Base-by-base conservation (phyloP, 75 land plant genomes). In the Cryptomeria japonica region DNA sequence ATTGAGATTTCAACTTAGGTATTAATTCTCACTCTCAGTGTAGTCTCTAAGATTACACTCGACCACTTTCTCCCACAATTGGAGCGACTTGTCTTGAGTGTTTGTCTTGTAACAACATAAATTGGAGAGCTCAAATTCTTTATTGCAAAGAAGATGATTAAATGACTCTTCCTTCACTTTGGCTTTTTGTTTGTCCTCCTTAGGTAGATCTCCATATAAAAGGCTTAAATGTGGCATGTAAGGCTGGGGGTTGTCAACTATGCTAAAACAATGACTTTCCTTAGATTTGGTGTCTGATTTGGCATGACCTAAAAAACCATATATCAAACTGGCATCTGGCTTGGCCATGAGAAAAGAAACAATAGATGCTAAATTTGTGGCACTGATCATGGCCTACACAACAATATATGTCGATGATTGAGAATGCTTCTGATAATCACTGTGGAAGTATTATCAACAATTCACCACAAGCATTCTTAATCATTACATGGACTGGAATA, bases 141-240 rank as follows among this genome's bases (percentile, higher is more conserved):
- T 85, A 49, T 87, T 72, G 76, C 75, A 32, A 15, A 93, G 89
- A 84, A 75, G 86, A 10, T 88, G 70, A 41, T 93, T 90, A 56
- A 96, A 88, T 3, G 34, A 51, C 25, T 87, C 85, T 13, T 93
- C 99, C 87, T 76, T 92, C 46, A 92, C 90, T 80, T 87, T 87
- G 10, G 97, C 97, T 39, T 87, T 88, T 58, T 93, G 90, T 92
- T 93, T 95, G 70, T 93, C 94, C 12, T 97, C 96, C 14, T 95
- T 94, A 10, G 92, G 68, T 34, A 95, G 37, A 85, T 96, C 93
- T 22, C 88, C 94, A 87, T 97, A 97, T 19, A 96, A 89, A 53
- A 97, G 90, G 90, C 99, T 97, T 90, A 97, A 55, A 88, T 97
- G 97, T 3, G 99, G 97, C 99, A 93, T 94, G 83, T 96, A 97